Conservation (phyloP, 2,329 filamentous ascomycete genomes). For the Lasiodiplodia sp. region DNA sequence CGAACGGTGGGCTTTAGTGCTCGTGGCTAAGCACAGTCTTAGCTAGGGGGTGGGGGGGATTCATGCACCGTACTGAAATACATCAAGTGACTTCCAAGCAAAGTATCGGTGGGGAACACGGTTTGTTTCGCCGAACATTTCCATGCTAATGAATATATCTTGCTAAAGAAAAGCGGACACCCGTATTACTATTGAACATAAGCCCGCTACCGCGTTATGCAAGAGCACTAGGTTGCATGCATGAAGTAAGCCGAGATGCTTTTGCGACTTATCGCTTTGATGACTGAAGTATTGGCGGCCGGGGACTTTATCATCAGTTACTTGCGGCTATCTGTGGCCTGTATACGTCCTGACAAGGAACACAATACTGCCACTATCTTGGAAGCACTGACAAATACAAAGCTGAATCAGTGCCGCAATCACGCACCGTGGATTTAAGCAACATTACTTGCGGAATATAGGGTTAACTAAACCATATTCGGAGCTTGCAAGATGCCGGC, state of each 20-base stretch:
- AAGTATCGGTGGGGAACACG: not conserved
- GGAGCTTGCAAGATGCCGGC: not conserved
- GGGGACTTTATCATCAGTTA: too few species aligned
- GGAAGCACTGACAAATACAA: not conserved
- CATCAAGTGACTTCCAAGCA: not conserved
- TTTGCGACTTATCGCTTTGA: not conserved
- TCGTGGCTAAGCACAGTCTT: not conserved
- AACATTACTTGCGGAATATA: not conserved
- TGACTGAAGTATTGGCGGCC: not conserved
- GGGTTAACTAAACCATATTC: not conserved
- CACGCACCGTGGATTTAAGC: not conserved
- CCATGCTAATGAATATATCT: not conserved
- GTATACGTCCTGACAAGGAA: not conserved
- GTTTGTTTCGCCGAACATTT: not conserved
- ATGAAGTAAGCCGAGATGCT: not conserved
- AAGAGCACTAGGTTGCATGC: not conserved
- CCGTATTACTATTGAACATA: not conserved
- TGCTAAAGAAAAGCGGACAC: not conserved
- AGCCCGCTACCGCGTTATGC: not conserved
- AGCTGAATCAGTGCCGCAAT: not conserved
- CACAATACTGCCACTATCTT: not conserved
- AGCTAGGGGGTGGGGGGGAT: not conserved
- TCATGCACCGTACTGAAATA: not conserved
- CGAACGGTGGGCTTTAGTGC: not conserved
- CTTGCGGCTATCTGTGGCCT: not conserved